phyloP scores from a whole-genome alignment of 2,329 filamentous ascomycete species.

The Ceratocystis smalleyi region DNA sequence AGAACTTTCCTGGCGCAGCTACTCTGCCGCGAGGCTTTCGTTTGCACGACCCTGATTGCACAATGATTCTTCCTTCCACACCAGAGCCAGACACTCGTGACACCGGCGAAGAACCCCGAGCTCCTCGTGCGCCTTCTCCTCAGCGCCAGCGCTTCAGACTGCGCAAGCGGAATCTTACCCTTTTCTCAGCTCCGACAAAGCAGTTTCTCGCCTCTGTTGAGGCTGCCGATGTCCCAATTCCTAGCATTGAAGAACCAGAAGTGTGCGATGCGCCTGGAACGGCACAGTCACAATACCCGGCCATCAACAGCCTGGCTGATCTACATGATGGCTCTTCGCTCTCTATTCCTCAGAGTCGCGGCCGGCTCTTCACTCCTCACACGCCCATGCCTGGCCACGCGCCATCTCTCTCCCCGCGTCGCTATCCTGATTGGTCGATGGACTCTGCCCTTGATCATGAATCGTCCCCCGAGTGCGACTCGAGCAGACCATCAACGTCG shows the following conservation, averaged over 20 bases:
- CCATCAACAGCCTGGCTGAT: slow-evolving; percentile 24
- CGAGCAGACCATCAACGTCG: slow-evolving; percentile 44
- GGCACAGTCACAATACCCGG: slow-evolving; percentile 20
- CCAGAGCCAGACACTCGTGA: slow-evolving; percentile 33
- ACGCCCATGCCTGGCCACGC: slow-evolving; percentile 38
- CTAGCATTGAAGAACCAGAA: slow-evolving; percentile 46
- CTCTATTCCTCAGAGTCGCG: slow-evolving; percentile 6
- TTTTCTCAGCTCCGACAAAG: slow-evolving; percentile 42
- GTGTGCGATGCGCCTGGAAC: slow-evolving; percentile 25
- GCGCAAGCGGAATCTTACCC: slow-evolving; percentile 39
- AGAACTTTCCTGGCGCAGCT: slow-evolving; percentile 31
- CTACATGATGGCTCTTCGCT: slow-evolving; percentile 31
- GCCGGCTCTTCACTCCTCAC: slow-evolving; percentile 29
- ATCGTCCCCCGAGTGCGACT: slow-evolving; percentile 43
- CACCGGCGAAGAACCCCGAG: slow-evolving; percentile 18
- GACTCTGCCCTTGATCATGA: slow-evolving; percentile 42
- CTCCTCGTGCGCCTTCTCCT: slow-evolving; percentile 32
- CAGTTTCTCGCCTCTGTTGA: slow-evolving; percentile 54
- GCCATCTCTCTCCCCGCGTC: slow-evolving; percentile 30
- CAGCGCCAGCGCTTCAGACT: slow-evolving; percentile 39
- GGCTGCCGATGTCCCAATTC: slow-evolving; percentile 47
- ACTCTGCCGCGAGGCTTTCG: slow-evolving; percentile 31
- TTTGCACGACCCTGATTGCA: slow-evolving; percentile 24
- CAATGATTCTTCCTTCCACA: slow-evolving; percentile 27
- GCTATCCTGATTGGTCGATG: slow-evolving; percentile 44